Evolutionary conservation across 768 basidiomycete genomes (phyloP), one percentile per base, ranked within the genome.

Genomic region (Mycena maculata): DNA sequence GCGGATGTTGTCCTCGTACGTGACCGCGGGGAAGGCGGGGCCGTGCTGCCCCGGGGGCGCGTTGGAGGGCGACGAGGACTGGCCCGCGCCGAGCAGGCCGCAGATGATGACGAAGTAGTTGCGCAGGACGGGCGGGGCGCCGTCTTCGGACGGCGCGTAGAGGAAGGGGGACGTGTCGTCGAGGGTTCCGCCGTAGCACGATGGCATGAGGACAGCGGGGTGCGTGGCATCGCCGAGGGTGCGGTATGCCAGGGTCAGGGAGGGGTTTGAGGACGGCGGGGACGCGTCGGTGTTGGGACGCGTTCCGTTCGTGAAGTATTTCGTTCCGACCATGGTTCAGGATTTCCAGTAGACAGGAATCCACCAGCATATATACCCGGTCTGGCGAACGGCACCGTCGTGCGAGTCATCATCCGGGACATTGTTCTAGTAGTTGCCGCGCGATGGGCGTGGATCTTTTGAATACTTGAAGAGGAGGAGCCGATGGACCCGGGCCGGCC

Each of bases 11-110:
- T 70, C 68, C 42, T 70, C 68, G 56, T 70, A 70, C 5, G 60
- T 70, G 12, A 66, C 39, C 30, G 45, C 48, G 4, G 68, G 68
- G 48, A 70, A 70, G 13, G 22, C 22, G 22, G 60, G 36, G 18
- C 68, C 64, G 5, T 50, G 60, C 5, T 36, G 50, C 7, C 28
- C 48, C 18, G 47, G 25, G 20, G 60, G 48, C 12, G 64, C 60
- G 33, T 62, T 70, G 27, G 68, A 70, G 4, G 68, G 68, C 7
- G 68, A 70, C 10, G 68, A 70, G 22, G 68, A 70, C 48, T 65
- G 64, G 20, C 68, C 44, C 15, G 36, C 68, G 15, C 68, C 63
- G 16, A 70, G 68, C 31, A 70, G 33, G 20, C 64, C 64, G 23
- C 60, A 65, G 18, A 70, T 48, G 23, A 70, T 41, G 3, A 70